Conservation (phyloP, 352 stramenopile genomes). For the Thalassiosira pacifica region DNA sequence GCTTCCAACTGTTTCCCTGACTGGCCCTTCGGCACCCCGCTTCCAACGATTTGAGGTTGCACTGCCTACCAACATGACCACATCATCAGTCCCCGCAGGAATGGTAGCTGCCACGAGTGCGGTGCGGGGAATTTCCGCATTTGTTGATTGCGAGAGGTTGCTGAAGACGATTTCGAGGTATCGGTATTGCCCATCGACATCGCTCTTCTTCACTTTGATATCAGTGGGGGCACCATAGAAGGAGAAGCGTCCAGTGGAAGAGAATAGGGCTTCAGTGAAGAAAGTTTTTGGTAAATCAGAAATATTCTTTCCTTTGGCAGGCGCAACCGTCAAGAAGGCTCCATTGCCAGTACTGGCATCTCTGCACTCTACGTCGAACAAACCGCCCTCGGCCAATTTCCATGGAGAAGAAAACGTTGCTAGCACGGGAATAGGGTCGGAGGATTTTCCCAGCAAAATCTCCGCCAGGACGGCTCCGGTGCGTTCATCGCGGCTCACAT, state of each 20-base stretch:
- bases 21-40: slow-evolving; percentile 61
- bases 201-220: slow-evolving; percentile 69
- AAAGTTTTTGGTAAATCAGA: slow-evolving; percentile 64
- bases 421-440: slow-evolving; percentile 49
- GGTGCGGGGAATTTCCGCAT: slow-evolving; percentile 72
- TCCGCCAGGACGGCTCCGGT: slow-evolving; percentile 65
- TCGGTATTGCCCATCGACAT: slow-evolving; percentile 42
- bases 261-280: slow-evolving; percentile 65
- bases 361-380: slow-evolving; percentile 76
- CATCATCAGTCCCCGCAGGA: slow-evolving; percentile 56
- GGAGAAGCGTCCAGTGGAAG: slow-evolving; percentile 67
- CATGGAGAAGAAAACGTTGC: slow-evolving; percentile 67
- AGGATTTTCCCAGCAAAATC: slow-evolving; percentile 58
- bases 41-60: slow-evolving; percentile 69
- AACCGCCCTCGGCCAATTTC: slow-evolving; percentile 61
- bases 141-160: slow-evolving; percentile 70
- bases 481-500: slow-evolving; percentile 56
- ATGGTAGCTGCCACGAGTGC: slow-evolving; percentile 69
- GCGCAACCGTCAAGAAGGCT: slow-evolving; percentile 67
- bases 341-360: slow-evolving; percentile 69
- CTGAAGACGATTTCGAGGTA: slow-evolving; percentile 71
- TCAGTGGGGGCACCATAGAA: slow-evolving; percentile 78
- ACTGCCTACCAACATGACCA: slow-evolving; percentile 72
- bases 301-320: slow-evolving; percentile 28
- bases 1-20: slow-evolving; percentile 56